Evolutionary conservation across 495 filamentous ascomycete genomes (phyloP), one percentile per base, ranked within the genome.

Genomic region (Astrothelium subdiscretum): DNA sequence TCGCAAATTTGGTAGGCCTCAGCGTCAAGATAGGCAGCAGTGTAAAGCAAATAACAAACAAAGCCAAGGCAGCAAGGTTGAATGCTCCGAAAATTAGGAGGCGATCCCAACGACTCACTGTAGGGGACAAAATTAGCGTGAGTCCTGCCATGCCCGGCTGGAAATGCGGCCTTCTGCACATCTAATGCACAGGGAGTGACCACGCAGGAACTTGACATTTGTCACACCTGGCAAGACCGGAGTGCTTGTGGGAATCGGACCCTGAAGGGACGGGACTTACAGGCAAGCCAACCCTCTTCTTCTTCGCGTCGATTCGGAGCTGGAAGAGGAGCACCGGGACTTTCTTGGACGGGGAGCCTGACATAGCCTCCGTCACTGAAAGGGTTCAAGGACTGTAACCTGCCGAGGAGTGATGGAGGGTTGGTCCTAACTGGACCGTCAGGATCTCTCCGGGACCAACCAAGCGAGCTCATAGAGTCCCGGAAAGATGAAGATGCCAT

Each of bases 51-150:
- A 94, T 80, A 63, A 94, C 82, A 76, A 98, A 98, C 78, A 95
- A 91, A 60, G 87, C 89, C 63, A 88, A 80, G 59, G 94, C 92
- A 59, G 87, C 92, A 65, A 96, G 72, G 71, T 96, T 97, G 78
- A 95, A 95, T 68, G 85, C 91, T 60, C 81, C 86, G 72, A 97
- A 98, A 61, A 97, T 83, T 68, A 98, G 79, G 71, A 97, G 75
- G 58, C 94, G 89, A 75, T 98, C 94, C 94, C 94, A 97, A 72
- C 94, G 84, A 74, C 90, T 96, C 79, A 98, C 94, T 98, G 74
- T 75, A 65, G 60, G 65, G 65, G 64, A 72, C 67, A 60, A 11
- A 54, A 54, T 54, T 54, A 54, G 48, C 48, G 48, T 54, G 15
- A n/a, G 29, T 32, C 5, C 18, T 13, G 24, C 13, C 27, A 5